phyloP scores from a whole-genome alignment of 2,329 filamentous ascomycete species.

The Hypoxylon sp. region DNA sequence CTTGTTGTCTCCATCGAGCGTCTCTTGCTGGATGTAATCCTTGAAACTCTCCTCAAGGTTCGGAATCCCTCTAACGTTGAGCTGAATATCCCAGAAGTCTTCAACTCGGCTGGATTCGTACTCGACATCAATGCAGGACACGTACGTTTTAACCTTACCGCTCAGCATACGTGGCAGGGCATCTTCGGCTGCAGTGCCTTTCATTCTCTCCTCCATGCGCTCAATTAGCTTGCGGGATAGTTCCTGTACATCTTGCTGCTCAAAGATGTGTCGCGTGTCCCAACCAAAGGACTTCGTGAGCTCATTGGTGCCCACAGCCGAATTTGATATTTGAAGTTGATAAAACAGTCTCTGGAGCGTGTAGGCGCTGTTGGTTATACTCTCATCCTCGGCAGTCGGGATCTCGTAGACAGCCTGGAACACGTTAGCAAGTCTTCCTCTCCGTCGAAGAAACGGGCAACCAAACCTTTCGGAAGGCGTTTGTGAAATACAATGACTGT shows the following conservation, averaged over 20 bases:
- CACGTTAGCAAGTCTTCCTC: conserved; percentile 21
- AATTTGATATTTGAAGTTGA: conserved; percentile 84
- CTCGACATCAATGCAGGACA: conserved; percentile 97
- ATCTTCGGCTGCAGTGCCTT: conserved; percentile 90
- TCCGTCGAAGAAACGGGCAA: not conserved
- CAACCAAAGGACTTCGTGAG: conserved; percentile 97
- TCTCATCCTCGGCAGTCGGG: conserved; percentile 85
- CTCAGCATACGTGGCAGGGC: conserved; percentile 91
- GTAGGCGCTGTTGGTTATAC: conserved; percentile 87
- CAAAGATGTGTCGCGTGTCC: conserved; percentile 97
- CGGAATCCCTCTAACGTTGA: conserved; percentile 95
- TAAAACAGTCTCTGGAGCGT: conserved; percentile 95
- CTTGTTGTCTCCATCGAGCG: conserved; percentile 97
- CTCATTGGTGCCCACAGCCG: conserved; percentile 88
- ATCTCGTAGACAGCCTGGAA: conserved; percentile 92
- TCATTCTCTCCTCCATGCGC: conserved; percentile 96
- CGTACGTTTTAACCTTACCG: conserved; percentile 98
- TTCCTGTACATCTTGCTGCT: conserved; percentile 98
- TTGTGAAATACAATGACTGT: conserved; percentile 86
- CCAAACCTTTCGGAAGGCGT: conserved; percentile 89
- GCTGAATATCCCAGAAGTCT: conserved; percentile 98
- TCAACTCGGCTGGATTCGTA: conserved; percentile 96
- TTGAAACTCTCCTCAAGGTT: conserved; percentile 93
- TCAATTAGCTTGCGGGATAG: conserved; percentile 97
- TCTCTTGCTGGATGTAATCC: conserved; percentile 96